Conservation (phyloP, 176 grass and related monocot species). For the Secale cereale region DNA sequence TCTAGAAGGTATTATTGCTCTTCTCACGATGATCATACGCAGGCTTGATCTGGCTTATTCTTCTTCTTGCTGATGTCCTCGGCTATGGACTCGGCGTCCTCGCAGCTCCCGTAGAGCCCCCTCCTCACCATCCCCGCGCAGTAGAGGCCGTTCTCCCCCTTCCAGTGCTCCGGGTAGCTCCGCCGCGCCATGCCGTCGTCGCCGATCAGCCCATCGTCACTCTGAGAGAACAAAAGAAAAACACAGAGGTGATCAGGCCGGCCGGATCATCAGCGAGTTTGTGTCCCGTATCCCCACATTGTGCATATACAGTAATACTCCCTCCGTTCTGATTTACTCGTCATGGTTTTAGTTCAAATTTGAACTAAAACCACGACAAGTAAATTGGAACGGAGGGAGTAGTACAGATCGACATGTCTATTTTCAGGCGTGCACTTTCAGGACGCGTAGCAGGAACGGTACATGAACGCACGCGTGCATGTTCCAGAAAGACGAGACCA, state of each 20-base stretch:
- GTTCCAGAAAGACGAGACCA: constrained; percentile 7
- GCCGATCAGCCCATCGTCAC: constrained; percentile 35
- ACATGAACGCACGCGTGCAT: neutral
- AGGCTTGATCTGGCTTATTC: neutral
- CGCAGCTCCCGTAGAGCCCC: constrained; percentile 49
- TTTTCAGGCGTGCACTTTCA: neutral
- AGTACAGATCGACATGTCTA: neutral
- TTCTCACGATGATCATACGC: neutral
- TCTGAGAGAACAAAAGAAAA: neutral
- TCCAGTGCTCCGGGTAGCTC: constrained; percentile 46
- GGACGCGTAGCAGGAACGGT: neutral
- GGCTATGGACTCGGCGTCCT: constrained; percentile 50
- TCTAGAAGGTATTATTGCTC: neutral
- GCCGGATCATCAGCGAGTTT: neutral
- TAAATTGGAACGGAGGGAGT: too few species aligned
- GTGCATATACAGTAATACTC: too few species aligned
- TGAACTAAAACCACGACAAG: too few species aligned
- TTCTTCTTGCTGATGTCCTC: constrained; percentile 38
- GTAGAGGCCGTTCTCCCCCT: constrained; percentile 53
- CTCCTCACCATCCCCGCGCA: constrained; percentile 44
- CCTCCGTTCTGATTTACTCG: too few species aligned
- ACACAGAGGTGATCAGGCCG: neutral
- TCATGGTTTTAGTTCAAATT: too few species aligned
- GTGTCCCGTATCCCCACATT: neutral
- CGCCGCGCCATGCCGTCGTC: constrained; percentile 50